phyloP scores from a whole-genome alignment of 352 stramenopile genomes.

The Phytopythium kandeliae region DNA sequence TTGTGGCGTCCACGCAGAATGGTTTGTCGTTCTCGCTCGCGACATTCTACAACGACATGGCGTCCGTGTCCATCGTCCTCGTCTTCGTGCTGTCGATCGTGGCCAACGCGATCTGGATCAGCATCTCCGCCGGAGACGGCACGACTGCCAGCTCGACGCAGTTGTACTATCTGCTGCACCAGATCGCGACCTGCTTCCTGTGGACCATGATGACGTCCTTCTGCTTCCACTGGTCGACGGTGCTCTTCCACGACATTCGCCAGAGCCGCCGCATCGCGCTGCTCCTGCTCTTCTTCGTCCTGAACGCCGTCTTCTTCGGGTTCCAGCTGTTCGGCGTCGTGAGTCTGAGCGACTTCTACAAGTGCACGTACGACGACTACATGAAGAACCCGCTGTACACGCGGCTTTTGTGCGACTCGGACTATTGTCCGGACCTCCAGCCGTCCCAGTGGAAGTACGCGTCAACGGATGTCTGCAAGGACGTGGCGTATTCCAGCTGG shows the following conservation, averaged over 20 bases:
- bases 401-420: constrained; percentile 53
- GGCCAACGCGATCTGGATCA: constrained; percentile 78
- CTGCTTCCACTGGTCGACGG: constrained; percentile 80
- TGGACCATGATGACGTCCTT: constrained; percentile 87
- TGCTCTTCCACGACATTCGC: constrained; percentile 63
- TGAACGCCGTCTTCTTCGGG: constrained; percentile 63
- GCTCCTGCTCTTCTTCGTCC: constrained; percentile 51
- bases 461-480: constrained; percentile 53
- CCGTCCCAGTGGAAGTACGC: constrained; percentile 78
- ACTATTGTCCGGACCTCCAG: constrained; percentile 80
- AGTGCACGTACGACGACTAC: constrained; percentile 86
- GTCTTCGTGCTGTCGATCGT: constrained; percentile 69
- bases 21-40: constrained; percentile 65
- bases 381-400: constrained; percentile 78
- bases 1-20: constrained; percentile 31
- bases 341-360: constrained; percentile 72
- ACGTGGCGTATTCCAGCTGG: constrained; percentile 57
- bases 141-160: constrained; percentile 41
- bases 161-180: constrained; percentile 68
- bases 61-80: constrained; percentile 67
- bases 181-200: constrained; percentile 62
- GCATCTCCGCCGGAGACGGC: constrained; percentile 47
- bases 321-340: constrained; percentile 67
- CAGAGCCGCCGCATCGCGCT: constrained; percentile 45
- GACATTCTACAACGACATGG: constrained; percentile 87